Evolutionary conservation across 75 land plant genomes (phyloP), one percentile per base, ranked within the genome.

Genomic region (Pinus albicaulis): DNA sequence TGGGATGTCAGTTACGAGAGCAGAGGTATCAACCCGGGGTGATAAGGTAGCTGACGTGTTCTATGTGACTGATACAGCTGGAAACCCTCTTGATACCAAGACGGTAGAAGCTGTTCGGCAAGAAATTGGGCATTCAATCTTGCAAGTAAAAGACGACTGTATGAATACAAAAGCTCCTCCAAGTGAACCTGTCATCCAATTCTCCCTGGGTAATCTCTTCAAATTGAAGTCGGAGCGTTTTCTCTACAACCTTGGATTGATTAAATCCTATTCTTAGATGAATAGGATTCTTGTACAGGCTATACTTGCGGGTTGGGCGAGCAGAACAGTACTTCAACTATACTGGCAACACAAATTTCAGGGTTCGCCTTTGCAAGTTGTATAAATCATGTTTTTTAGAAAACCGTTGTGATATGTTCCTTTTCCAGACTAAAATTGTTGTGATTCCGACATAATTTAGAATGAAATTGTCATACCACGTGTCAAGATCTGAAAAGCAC

Each of bases 1-100:
- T 69, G 98, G 98, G 55, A 84, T 95, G 38, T 87, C 89, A 24
- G 89, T 95, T 48, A 89, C 96, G 53, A 77, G 89, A 70, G 98
- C 98, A 7, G 97, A 93, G 72, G 87, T 93, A 56, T 81, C 90
- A 0, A 95, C 98, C 23, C 76, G 72, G 23, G 82, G 64, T 5
- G 86, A 81, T 4, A 83, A 61, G 64, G 95, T 91, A 12, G 74
- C 73, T 52, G 88, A 94, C 38, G 85, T 88, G 10, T 94, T 94
- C 82, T 90, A 94, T 26, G 95, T 94, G 26, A 88, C 90, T 1
- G 95, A 92, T 75, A 85, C 89, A 0, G 68, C 75, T 2, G 94
- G 96, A 23, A 78, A 79, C 58, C 88, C 90, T 5, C 86, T 82
- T 20, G 82, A 88, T 63, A 65, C 77, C 63, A 85, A 88, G 77